A percentile compares a stretch with the other conserved stretches of the same genome.
These are phyloP conservation scores for Trichoderma reesei DNA, from an alignment of 495 filamentous ascomycete genomes.

Conservation along the genomic window DNA sequence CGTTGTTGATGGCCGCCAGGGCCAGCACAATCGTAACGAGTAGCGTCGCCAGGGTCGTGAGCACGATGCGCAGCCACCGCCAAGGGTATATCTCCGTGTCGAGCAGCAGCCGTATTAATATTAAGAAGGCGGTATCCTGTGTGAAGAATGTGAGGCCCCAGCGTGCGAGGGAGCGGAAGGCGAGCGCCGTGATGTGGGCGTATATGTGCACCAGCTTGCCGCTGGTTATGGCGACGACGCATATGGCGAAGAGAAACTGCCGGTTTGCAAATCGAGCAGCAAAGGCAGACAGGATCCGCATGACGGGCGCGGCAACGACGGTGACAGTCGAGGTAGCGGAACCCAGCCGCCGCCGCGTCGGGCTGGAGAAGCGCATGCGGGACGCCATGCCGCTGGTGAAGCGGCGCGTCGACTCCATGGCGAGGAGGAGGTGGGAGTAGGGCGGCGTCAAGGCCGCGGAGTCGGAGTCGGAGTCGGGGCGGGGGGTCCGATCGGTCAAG, in stretches of 20 bases:
- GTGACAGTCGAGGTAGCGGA: neutral
- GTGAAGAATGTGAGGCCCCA: slow-evolving; percentile 6
- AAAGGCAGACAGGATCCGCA: neutral
- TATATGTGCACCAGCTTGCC: slow-evolving; percentile 10
- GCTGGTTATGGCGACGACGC: neutral
- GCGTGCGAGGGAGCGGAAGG: neutral
- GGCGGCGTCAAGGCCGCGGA: neutral
- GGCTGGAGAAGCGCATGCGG: neutral
- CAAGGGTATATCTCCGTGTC: neutral
- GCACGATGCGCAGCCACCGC: slow-evolving; percentile 2
- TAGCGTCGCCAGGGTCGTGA: neutral
- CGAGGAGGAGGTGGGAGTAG: neutral
- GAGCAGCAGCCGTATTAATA: slow-evolving; percentile 6
- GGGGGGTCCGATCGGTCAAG: too few relatives aligned
- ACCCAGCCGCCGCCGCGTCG: neutral
- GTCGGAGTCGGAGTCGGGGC: neutral
- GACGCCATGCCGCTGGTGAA: slow-evolving; percentile 8
- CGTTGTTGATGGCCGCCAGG: slow-evolving; percentile 4
- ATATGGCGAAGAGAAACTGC: neutral
- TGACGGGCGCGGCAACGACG: neutral
- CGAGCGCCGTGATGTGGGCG: neutral
- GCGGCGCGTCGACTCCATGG: slow-evolving; percentile 4
- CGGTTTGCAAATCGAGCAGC: neutral
- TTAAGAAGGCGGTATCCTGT: slow-evolving; percentile 5
- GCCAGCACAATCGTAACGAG: neutral